phyloP scores from a whole-genome alignment of 768 basidiomycete species.

The Porpolomopsis calyptriformis region DNA sequence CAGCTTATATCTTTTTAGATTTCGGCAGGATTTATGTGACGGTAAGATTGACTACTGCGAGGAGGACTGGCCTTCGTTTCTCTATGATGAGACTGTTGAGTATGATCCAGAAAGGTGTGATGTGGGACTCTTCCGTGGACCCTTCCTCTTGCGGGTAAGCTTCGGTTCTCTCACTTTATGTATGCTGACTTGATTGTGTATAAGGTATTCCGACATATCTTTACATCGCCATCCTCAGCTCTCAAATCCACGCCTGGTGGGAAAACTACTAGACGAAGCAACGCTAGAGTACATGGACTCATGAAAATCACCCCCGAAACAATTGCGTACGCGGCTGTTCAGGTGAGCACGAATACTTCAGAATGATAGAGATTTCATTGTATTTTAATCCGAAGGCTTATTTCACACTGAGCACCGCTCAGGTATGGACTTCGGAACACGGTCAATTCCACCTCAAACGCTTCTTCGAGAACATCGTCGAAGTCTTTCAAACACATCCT shows the following conservation, averaged over 20 bases:
- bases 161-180: background rate
- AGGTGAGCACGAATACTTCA: constrained; percentile 14
- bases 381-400: constrained; percentile 14
- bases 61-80: constrained; percentile 2
- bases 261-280: background rate
- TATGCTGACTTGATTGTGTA: background rate
- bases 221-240: background rate
- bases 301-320: constrained; percentile 16
- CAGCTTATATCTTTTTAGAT: background rate
- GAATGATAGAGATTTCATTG: background rate
- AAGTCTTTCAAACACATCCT: constrained; percentile 12
- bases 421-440: constrained; percentile 12
- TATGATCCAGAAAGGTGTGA: constrained; percentile 5
- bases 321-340: constrained; percentile 23
- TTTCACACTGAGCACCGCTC: constrained; percentile 11
- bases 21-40: background rate
- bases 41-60: background rate
- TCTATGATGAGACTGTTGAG: constrained; percentile 1
- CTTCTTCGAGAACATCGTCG: constrained; percentile 14
- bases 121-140: constrained; percentile 4
- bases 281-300: constrained; percentile 8
- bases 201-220: constrained; percentile 3
- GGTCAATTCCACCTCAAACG: constrained; percentile 14
- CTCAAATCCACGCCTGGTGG: background rate
- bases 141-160: constrained; percentile 2